phyloP scores from a whole-genome alignment of 257 asterid genomes.

The Fraxinus quadrangulata region DNA sequence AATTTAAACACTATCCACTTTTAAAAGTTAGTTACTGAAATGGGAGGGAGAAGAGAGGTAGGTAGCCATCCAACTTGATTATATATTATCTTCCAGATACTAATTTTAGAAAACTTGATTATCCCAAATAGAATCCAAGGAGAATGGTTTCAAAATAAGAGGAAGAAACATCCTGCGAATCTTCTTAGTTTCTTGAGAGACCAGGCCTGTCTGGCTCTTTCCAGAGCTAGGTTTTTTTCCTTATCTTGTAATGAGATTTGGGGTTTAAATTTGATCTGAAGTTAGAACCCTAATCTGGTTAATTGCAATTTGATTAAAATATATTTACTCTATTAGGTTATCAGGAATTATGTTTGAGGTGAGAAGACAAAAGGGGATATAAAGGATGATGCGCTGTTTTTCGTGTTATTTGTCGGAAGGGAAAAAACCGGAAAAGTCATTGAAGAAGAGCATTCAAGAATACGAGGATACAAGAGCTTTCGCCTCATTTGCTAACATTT shows the following conservation, averaged over 20 bases:
- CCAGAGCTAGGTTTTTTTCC: neutral
- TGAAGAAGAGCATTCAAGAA: conserved; percentile 31
- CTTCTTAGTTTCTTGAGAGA: conserved; percentile 29
- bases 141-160: neutral
- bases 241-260: neutral
- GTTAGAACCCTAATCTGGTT: conserved; percentile 1
- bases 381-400: conserved; percentile 33
- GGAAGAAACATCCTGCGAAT: conserved; percentile 2
- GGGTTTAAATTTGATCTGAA: conserved; percentile 14
- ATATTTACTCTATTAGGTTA: conserved; percentile 1
- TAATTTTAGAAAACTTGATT: neutral
- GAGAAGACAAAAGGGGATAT: conserved; percentile 25
- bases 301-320: neutral
- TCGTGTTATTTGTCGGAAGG: conserved; percentile 40
- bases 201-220: conserved; percentile 34
- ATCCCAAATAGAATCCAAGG: neutral
- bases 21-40: neutral
- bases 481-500: conserved; percentile 42
- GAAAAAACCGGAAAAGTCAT: conserved; percentile 24
- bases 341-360: conserved; percentile 8
- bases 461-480: conserved; percentile 15
- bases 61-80: neutral
- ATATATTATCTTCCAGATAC: neutral
- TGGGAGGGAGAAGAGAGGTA: neutral
- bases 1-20: neutral